Conservation (phyloP, 2,329 filamentous ascomycete species). For the Clonostachys rosea region DNA sequence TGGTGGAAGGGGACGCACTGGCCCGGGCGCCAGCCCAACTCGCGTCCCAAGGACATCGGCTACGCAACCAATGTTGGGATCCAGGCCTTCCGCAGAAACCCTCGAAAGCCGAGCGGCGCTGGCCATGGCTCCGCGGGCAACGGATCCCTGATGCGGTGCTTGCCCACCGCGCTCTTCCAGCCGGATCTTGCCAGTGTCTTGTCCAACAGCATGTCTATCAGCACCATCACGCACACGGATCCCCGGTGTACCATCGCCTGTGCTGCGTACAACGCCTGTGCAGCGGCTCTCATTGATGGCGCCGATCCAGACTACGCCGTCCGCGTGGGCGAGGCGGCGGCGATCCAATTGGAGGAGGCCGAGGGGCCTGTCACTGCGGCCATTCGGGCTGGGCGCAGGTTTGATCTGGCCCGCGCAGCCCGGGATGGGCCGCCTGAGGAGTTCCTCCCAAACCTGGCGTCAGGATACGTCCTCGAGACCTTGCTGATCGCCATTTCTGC, state of each 20-base stretch:
- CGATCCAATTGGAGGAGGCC: slow-evolving; percentile 12
- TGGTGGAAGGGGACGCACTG: slow-evolving; percentile 34
- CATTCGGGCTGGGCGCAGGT: slow-evolving; percentile 16
- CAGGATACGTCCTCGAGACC: slow-evolving; percentile 37
- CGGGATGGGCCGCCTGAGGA: slow-evolving; percentile 15
- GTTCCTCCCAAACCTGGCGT: slow-evolving; percentile 17
- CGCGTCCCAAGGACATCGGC: slow-evolving; percentile 32
- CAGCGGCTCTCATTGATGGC: slow-evolving; percentile 19
- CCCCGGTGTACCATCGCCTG: slow-evolving; percentile 25
- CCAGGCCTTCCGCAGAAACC: slow-evolving; percentile 13
- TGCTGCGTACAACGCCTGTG: slow-evolving; percentile 32
- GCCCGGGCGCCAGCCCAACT: slow-evolving; percentile 39
- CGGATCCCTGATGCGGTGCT: slow-evolving; percentile 41
- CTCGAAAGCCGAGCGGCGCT: slow-evolving; percentile 25
- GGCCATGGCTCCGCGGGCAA: slow-evolving; percentile 34
- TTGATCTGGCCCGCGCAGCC: slow-evolving; percentile 19
- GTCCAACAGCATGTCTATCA: slow-evolving; percentile 26
- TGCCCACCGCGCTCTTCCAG: slow-evolving; percentile 36
- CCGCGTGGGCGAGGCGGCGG: slow-evolving; percentile 12
- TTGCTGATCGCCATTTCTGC: slow-evolving; percentile 33
- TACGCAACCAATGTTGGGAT: slow-evolving; percentile 27
- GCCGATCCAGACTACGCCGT: slow-evolving; percentile 16
- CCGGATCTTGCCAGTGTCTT: slow-evolving; percentile 14
- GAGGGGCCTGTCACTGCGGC: slow-evolving; percentile 12
- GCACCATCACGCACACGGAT: slow-evolving; percentile 33